These are phyloP conservation scores for Candida odintsovae DNA, from an alignment of 805 yeast species.

Conservation along the genomic window DNA sequence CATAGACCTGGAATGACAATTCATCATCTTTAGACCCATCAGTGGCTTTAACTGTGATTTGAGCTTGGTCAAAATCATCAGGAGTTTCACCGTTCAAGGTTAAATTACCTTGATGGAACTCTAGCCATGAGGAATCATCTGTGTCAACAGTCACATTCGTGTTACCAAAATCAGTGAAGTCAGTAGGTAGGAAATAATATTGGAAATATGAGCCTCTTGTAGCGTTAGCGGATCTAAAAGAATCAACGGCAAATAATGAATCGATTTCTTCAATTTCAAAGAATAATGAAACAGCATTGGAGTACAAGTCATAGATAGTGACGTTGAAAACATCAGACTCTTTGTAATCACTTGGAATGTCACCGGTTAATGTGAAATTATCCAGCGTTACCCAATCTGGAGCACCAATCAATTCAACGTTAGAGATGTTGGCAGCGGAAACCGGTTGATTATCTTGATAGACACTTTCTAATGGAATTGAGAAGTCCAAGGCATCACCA, in stretches of 20 bases:
- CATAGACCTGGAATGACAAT: slow-evolving; percentile 46
- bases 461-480: slow-evolving; percentile 59
- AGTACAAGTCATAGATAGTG: slow-evolving; percentile 51
- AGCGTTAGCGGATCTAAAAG: slow-evolving; percentile 58
- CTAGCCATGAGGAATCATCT: slow-evolving; percentile 54
- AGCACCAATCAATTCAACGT: slow-evolving; percentile 40
- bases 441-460: slow-evolving; percentile 57
- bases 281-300: slow-evolving; percentile 53
- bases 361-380: slow-evolving; percentile 45
- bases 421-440: slow-evolving; percentile 45
- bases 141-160: slow-evolving; percentile 43
- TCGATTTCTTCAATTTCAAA: slow-evolving; percentile 48
- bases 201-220: slow-evolving; percentile 57
- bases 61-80: slow-evolving; percentile 33
- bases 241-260: slow-evolving; percentile 49
- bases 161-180: slow-evolving; percentile 47
- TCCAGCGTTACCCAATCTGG: slow-evolving; percentile 57
- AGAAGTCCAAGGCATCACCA: slow-evolving; percentile 45
- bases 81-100: slow-evolving; percentile 71
- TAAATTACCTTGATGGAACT: slow-evolving; percentile 50
- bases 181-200: slow-evolving; percentile 47
- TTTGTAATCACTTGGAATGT: slow-evolving; percentile 43
- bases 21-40: slow-evolving; percentile 31
- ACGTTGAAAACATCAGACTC: slow-evolving; percentile 41
- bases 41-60: slow-evolving; percentile 36